Evolutionary conservation across 2,329 filamentous ascomycete species (phyloP), one percentile per base, ranked within the genome.

Genomic region (Hymenoscyphus scutula): DNA sequence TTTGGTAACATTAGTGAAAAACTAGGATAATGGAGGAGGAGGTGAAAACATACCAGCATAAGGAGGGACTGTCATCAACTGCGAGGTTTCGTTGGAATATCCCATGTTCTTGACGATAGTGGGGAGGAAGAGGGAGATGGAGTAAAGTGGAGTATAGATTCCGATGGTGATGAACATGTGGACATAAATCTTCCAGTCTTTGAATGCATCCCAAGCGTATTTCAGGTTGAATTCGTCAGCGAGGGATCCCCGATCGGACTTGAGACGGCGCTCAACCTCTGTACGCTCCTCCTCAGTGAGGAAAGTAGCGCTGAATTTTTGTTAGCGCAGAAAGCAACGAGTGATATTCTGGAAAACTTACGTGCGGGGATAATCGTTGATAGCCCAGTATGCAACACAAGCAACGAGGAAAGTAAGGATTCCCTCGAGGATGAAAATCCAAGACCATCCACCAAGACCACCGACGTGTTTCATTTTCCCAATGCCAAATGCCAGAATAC

Each of bases 341-440:
- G 3, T 19, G 29, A 3, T 23, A 60, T 37, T 3, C 27, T 8
- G 25, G 27, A 8, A 23, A 32, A 62, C 70, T 65, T 61, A 72
- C 73, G 70, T 72, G 5, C 74, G 76, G 5, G 86, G 85, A 70
- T 85, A 88, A 72, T 89, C 86, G 64, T 83, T 77, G 70, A 88
- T 84, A 54, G 78, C 75, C 72, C 79, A 83, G 69, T 79, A 81
- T 45, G 67, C 65, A 56, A 68, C 29, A 79, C 80, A 41, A 71
- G 81, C 77, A 70, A 82, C 76, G 34, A 80, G 1, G 5, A 84
- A 73, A 5, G 81, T 84, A 29, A 78, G 68, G n/a, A 83, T 63
- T 34, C 83, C 83, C 72, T 90, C 88, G 3, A 91, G 77, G 63
- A 92, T 89, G 74, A 94, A 94, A 58, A 94, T 92, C 90, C 89